These are phyloP conservation scores for Wakefieldia striispora DNA, from an alignment of 768 basidiomycete species.

Conservation along the genomic window DNA sequence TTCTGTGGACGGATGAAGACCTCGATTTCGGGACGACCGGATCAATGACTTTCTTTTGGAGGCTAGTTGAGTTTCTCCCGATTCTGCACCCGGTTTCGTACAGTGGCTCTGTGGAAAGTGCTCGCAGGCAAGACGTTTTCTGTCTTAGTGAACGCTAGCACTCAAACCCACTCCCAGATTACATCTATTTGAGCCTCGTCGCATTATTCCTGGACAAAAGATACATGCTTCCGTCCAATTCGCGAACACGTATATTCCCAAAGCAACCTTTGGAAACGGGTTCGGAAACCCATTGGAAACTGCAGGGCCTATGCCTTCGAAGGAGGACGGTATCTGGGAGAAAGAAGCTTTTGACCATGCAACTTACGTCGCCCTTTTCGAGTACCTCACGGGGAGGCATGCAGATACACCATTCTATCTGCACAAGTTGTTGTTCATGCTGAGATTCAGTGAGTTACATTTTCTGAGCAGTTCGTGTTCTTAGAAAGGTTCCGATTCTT, in stretches of 20 bases:
- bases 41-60: slow-evolving; percentile 17
- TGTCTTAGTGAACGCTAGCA: not conserved
- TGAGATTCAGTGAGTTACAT: slow-evolving; percentile 15
- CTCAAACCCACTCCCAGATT: slow-evolving; percentile 1
- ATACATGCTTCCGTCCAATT: slow-evolving; percentile 21
- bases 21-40: slow-evolving; percentile 15
- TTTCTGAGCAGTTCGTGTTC: not conserved
- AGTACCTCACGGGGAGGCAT: slow-evolving; percentile 9
- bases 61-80: slow-evolving; percentile 12
- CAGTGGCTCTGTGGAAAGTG: slow-evolving; percentile 12
- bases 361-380: slow-evolving; percentile 7
- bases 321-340: slow-evolving; percentile 12
- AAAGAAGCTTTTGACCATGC: slow-evolving; percentile 13
- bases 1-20: slow-evolving; percentile 19
- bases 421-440: slow-evolving; percentile 16
- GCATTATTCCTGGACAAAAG: slow-evolving; percentile 18
- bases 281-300: slow-evolving; percentile 12
- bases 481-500: not conserved
- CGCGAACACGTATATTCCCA: slow-evolving; percentile 17
- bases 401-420: slow-evolving; percentile 11
- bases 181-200: slow-evolving; percentile 15
- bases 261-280: slow-evolving; percentile 14
- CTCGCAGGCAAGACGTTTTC: slow-evolving; percentile 1
- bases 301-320: slow-evolving; percentile 5
- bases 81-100: slow-evolving; percentile 17